Evolutionary conservation across 306 rosid species (phyloP), one percentile per base, ranked within the genome.

Genomic region (Alnus rubra): DNA sequence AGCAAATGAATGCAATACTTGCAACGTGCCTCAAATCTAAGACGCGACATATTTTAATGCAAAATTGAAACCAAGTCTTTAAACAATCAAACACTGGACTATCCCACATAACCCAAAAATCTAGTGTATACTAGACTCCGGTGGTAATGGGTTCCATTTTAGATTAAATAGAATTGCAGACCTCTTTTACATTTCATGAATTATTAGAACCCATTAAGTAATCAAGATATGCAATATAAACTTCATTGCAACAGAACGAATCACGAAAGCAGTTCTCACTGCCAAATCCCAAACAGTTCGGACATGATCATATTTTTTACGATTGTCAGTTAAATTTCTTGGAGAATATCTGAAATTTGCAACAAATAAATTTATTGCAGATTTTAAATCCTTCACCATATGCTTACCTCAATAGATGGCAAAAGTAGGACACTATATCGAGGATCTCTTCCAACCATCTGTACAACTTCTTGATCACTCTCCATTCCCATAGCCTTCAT

Each of bases 401-500:
- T 76, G 82, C 55, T 72, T 69, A 92, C 98, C 98, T 92, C 97
- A 56, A 92, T 74, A 51, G 97, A 94, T 16, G 97, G 97, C 84
- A 94, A 56, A 74, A 94, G 88, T 71, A 94, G 85, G 60, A 81
- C 88, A 74, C 90, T 69, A 76, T 92, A 94, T 28, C 92, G 90
- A 56, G 96, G 96, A 88, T 92, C 97, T 83, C 98, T 88, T 83
- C 98, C 98, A 78, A 94, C 60, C 97, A 94, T 92, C 78, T 92
- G 97, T 39, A 86, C 81, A 63, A 94, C 90, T 88, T 94, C 97
- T 87, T 94, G 98, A 83, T 89, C 92, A 75, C 89, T 83, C 81
- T 88, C 88, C 97, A 94, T 92, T 80, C 97, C 98, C 98, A 92
- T 92, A 78, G 92, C 98, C 85, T 92, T 91, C 92, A 94, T 86